Conservation (phyloP, 148 eudicot species). For the Polygonum aviculare region DNA sequence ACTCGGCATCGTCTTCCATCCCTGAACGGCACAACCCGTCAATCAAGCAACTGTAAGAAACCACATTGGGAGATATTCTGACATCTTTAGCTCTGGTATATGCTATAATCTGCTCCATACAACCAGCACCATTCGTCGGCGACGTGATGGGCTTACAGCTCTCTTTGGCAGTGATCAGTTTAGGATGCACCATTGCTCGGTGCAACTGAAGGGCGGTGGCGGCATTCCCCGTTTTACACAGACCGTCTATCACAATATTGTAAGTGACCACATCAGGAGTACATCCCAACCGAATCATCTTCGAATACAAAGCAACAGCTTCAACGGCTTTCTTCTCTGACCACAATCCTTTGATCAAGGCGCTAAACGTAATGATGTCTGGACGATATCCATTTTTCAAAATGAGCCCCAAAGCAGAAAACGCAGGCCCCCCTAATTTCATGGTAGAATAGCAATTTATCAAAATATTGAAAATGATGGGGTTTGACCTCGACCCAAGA, state of each 20-base stretch:
- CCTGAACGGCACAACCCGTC: background rate
- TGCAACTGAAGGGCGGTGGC: slow-evolving; percentile 2
- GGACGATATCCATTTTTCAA: no score
- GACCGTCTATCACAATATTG: background rate
- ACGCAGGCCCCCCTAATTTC: slow-evolving; percentile 18
- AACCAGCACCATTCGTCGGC: background rate
- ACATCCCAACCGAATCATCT: slow-evolving; percentile 15
- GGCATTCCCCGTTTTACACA: background rate
- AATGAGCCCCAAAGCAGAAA: background rate
- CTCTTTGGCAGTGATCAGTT: background rate
- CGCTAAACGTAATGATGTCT: no score
- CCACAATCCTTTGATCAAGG: no score
- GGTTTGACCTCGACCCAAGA: slow-evolving; percentile 13
- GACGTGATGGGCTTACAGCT: no score
- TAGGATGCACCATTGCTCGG: slow-evolving; percentile 10
- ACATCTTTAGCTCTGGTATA: background rate
- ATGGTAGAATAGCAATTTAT: slow-evolving; percentile 21
- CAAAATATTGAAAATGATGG: slow-evolving; percentile 16
- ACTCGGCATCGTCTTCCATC: slow-evolving; percentile 3
- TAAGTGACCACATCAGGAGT: slow-evolving; percentile 18
- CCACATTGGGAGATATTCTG: background rate
- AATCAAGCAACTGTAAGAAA: background rate
- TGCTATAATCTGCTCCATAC: background rate
- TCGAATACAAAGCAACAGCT: slow-evolving; percentile 3
- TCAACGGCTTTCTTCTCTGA: no score